Base-by-base conservation (phyloP, 345 rosid genomes). In the Microthlaspi erraticum region DNA sequence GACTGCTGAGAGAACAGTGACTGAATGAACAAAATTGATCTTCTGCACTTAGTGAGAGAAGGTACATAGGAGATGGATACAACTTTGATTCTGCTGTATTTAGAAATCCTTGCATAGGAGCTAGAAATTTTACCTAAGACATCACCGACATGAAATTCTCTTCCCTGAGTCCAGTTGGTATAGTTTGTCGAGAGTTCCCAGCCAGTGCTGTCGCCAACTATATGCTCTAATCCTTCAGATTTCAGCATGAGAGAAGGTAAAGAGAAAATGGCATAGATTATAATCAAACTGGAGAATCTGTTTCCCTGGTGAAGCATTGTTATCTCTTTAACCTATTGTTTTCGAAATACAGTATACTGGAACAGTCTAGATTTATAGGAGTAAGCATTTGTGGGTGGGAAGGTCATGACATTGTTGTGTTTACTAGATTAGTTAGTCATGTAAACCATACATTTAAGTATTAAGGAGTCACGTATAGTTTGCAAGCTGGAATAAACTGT, bases 121-220 rank as follows among this genome's bases (percentile, higher is more conserved):
- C 31, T 66, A 59, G 13, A 19, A 36, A 18, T 34, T 14, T 53
- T 72, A 78, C 80, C 83, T 29, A 80, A 72, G 78, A 58, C 52
- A 43, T 80, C 83, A 7, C 77, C 76, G 7, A 78, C 75, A 38
- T 71, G 83, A 61, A 84, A 82, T n/a, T 68, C 62, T 76, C 73
- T 82, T 29, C 81, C 79, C 31, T 42, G 68, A 34, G 78, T 61
- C 83, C 86, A 78, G 86, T 74, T 71, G 60, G 70, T 45, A 74
- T 48, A 78, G 6, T 74, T 58, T 13, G 56, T 60, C 31, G 70
- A 3, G 23, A 67, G 63, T 17, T 67, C 72, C 85, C 85, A 78
- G 43, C 81, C 82, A 68, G 60, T 8, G 65, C 61, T 58, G 61
- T 72, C 83, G 13, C 81, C 82, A 10, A 78, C 81, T 58, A 56